phyloP scores from a whole-genome alignment of 768 basidiomycete species.

The Rhodotorula babjevae region DNA sequence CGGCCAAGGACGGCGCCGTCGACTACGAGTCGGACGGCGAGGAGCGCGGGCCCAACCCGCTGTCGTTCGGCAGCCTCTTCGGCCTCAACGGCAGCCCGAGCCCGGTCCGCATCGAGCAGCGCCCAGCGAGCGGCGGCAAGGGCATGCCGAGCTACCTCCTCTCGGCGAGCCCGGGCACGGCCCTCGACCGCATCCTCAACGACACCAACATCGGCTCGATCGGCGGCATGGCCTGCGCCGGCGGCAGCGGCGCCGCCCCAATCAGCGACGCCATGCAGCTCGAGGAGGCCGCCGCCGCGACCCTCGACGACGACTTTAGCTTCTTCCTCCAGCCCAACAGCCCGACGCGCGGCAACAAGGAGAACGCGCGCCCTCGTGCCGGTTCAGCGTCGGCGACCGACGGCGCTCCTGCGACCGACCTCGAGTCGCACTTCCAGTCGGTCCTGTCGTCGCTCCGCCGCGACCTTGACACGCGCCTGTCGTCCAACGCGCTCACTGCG shows the following conservation, averaged over 20 bases:
- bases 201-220: constrained; percentile 30
- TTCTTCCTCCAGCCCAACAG: constrained; percentile 27
- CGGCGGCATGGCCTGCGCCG: constrained; percentile 3
- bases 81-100: constrained; percentile 25
- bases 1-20: background rate
- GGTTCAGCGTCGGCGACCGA: constrained; percentile 8
- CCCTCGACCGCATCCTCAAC: constrained; percentile 37
- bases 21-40: constrained; percentile 16
- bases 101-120: constrained; percentile 2
- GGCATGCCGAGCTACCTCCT: constrained; percentile 34
- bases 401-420: constrained; percentile 6
- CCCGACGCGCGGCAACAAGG: constrained; percentile 30
- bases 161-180: constrained; percentile 39
- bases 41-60: constrained; percentile 1
- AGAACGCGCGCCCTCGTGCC: constrained; percentile 13
- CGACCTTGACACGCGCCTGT: constrained; percentile 31
- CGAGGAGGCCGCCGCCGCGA: background rate
- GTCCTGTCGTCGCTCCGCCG: constrained; percentile 32
- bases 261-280: constrained; percentile 13
- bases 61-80: constrained; percentile 22
- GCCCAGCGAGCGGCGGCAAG: background rate
- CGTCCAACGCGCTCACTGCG: constrained; percentile 36
- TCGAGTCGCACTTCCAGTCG: constrained; percentile 35
- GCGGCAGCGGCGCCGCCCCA: background rate
- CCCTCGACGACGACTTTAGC: constrained; percentile 10